A percentile compares a stretch with the other conserved stretches of the same genome.
phyloP scores from a whole-genome alignment of 139 green algal species.

The Auxenochlorella protothecoides region DNA sequence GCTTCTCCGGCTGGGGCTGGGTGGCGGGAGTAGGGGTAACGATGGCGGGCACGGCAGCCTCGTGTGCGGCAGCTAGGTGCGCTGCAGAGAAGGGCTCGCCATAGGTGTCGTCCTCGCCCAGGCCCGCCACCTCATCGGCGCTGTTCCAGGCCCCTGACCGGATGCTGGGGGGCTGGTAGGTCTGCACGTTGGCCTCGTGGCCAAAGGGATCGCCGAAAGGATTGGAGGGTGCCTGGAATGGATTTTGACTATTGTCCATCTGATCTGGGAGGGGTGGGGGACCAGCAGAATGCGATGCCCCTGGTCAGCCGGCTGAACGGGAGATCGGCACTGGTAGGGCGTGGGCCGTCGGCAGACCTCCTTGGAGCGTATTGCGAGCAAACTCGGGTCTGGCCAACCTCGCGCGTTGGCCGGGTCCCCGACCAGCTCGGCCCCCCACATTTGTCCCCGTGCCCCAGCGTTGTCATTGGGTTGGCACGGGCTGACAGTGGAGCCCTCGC shows the following conservation, averaged over 20 bases:
- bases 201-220: conserved; percentile 7
- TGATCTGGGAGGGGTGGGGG: too few species aligned
- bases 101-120: conserved; percentile 8
- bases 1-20: not conserved
- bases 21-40: not conserved
- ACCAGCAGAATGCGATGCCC: too few species aligned
- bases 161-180: conserved; percentile 2
- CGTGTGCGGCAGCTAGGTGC: conserved; percentile 15
- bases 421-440: too few species aligned
- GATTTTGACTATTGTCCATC: not conserved
- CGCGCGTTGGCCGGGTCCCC: too few species aligned
- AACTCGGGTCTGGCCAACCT: too few species aligned
- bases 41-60: conserved; percentile 4
- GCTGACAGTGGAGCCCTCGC: too few species aligned
- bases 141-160: not conserved
- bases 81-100: conserved; percentile 26
- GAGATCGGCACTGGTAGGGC: too few species aligned
- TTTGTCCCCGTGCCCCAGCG: too few species aligned
- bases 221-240: not conserved
- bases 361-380: too few species aligned
- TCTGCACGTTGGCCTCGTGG: not conserved
- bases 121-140: not conserved
- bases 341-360: too few species aligned
- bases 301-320: too few species aligned
- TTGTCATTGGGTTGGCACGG: too few species aligned